Percentiles rank a stretch among this genome's conserved stretches.
phyloP scores from a whole-genome alignment of 768 basidiomycete species.

The Auricularia heimuer region DNA sequence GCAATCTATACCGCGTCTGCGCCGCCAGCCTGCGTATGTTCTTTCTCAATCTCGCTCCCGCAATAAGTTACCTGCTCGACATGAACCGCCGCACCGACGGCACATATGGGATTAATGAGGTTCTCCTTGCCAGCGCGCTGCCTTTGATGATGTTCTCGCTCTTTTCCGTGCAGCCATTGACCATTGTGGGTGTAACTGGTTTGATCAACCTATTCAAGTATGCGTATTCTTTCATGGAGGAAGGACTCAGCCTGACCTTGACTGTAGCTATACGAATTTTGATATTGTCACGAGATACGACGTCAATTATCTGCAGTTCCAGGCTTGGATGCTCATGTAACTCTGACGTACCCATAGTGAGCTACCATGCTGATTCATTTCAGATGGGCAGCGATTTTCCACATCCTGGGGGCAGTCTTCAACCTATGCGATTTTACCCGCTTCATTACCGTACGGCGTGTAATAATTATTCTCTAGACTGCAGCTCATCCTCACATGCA shows the following conservation, averaged over 20 bases:
- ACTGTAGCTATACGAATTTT: constrained; percentile 22
- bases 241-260: neutral
- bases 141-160: constrained; percentile 29
- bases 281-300: constrained; percentile 18
- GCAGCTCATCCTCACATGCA: constrained; percentile 23
- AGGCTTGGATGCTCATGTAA: constrained; percentile 20
- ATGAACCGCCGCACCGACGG: constrained; percentile 3
- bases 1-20: neutral
- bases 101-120: constrained; percentile 33
- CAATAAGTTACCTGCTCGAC: neutral
- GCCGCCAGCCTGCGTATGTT: neutral
- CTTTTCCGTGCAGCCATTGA: constrained; percentile 31
- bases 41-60: neutral
- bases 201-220: constrained; percentile 30
- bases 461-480: neutral
- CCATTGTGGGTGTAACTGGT: constrained; percentile 34
- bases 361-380: constrained; percentile 11
- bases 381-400: constrained; percentile 25
- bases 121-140: constrained; percentile 19
- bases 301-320: constrained; percentile 26
- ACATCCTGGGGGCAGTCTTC: constrained; percentile 21
- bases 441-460: neutral
- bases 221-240: neutral
- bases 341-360: neutral
- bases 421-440: neutral